Evolutionary conservation across 495 filamentous ascomycete species (phyloP), one percentile per base, ranked within the genome.

Genomic region (Penicillium nucicola): DNA sequence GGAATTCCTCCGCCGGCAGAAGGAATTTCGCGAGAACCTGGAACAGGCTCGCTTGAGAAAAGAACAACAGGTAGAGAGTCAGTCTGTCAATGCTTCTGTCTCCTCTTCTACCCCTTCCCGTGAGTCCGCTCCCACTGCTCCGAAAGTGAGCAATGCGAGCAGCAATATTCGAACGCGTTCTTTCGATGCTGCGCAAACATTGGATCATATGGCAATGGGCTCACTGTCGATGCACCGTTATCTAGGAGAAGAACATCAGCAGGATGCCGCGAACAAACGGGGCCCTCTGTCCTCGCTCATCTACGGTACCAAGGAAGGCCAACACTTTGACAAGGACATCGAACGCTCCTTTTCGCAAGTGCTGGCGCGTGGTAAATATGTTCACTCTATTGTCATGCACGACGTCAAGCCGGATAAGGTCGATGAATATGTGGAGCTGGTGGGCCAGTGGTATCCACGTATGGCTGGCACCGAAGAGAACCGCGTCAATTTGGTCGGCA

Each of bases 321-420:
- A 90, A 54, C 84, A 93, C 68, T 79, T 96, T 71, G 95, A 98
- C 53, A 83, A 86, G 44, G 92, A 96, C 72, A 92, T 98, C 61
- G 90, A 97, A 76, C 84, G 89, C 40, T 92, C 87, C 58, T 98
- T 97, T 73, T 89, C 85, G 23, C 89, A 96, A 69, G 89, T 97
- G 23, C 77, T 98, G 25, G 95, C 95, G 10, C 82, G 93, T 54
- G 93, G 93, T 46, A 98, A 98, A 73, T 98, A 98, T 66, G 92
- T 98, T 47, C 93, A 98, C 64, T 92, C 89, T 42, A 96, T 98
- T 66, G 92, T 96, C 30, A 90, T 97, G 68, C 95, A 98, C 74
- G 84, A 93, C 39, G 95, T 97, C 48, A 91, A 92, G 74, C 91
- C 93, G 54, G 90, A 96, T 58, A 89, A 87, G 70, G 91, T 97